These are phyloP conservation scores for Betula pendula DNA, from an alignment of 306 rosid species.

Conservation along the genomic window DNA sequence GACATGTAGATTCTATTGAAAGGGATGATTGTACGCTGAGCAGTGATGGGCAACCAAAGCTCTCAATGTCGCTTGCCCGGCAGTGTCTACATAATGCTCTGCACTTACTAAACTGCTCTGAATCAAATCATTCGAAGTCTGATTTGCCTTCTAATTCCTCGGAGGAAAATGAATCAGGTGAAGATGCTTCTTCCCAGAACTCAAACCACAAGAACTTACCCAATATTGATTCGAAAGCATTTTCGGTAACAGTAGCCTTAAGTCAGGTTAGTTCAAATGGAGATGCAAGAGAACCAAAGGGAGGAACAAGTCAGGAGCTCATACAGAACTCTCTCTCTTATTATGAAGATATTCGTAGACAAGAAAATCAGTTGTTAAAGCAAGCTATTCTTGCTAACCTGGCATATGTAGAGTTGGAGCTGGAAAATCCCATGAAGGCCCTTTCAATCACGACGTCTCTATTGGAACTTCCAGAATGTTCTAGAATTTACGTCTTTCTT, in stretches of 20 bases:
- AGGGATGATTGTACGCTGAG: slow-evolving; percentile 44
- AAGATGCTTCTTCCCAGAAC: slow-evolving; percentile 54
- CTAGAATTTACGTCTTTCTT: slow-evolving; percentile 73
- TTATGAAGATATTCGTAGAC: slow-evolving; percentile 65
- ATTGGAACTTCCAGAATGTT: slow-evolving; percentile 80
- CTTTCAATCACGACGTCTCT: slow-evolving; percentile 64
- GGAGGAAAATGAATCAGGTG: slow-evolving; percentile 69
- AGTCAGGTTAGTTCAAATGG: slow-evolving; percentile 73
- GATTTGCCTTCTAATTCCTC: slow-evolving; percentile 64
- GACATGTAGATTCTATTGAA: slow-evolving; percentile 39
- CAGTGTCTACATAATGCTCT: slow-evolving; percentile 78
- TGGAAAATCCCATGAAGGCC: slow-evolving; percentile 81
- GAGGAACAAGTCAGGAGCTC: slow-evolving; percentile 73
- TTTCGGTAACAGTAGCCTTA: slow-evolving; percentile 50
- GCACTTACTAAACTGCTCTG: slow-evolving; percentile 59
- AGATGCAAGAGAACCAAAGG: slow-evolving; percentile 85
- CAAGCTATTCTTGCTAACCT: slow-evolving; percentile 87
- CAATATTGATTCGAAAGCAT: slow-evolving; percentile 61
- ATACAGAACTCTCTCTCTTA: slow-evolving; percentile 77
- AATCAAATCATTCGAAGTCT: slow-evolving; percentile 44
- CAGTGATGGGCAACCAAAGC: slow-evolving; percentile 63
- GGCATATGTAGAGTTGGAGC: slow-evolving; percentile 88
- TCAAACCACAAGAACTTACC: slow-evolving; percentile 59
- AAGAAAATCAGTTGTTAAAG: slow-evolving; percentile 71
- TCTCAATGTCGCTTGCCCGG: slow-evolving; percentile 78